Percentiles rank a stretch among this genome's conserved stretches.
Conservation (phyloP, 257 asterid genomes). For the Solanum virginianum region DNA sequence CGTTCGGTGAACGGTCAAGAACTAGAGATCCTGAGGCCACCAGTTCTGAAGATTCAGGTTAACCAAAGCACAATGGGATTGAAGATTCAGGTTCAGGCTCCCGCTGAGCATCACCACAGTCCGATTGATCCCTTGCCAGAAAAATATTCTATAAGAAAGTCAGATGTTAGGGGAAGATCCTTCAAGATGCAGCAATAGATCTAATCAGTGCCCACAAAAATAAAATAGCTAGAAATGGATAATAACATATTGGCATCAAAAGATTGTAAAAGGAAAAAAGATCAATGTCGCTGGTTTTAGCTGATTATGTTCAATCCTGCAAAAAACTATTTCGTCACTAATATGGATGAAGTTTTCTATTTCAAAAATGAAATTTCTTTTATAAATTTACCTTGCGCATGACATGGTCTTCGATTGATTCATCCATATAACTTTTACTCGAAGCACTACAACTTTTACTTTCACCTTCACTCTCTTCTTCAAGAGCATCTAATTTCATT, state of each 20-base stretch:
- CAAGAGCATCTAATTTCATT: constrained; percentile 39
- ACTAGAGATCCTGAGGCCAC: constrained; percentile 21
- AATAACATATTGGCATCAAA: not conserved
- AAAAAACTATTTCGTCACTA: not conserved
- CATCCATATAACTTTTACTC: constrained; percentile 29
- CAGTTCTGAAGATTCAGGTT: constrained; percentile 32
- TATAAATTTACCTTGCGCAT: constrained; percentile 24
- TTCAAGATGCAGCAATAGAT: not conserved
- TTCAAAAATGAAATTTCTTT: not conserved
- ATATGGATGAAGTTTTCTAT: not conserved
- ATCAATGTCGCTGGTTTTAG: not conserved
- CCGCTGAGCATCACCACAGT: constrained; percentile 25
- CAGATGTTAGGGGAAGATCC: not conserved
- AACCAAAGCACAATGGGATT: too few species aligned
- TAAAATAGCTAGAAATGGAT: not conserved
- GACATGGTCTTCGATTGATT: constrained; percentile 30
- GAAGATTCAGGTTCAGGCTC: constrained; percentile 27
- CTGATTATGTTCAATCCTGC: not conserved
- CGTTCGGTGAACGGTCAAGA: constrained; percentile 37
- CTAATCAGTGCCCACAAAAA: not conserved
- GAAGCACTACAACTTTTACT: constrained; percentile 32
- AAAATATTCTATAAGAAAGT: constrained; percentile 39
- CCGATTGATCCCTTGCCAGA: constrained; percentile 34
- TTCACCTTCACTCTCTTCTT: constrained; percentile 72
- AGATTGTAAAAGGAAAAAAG: not conserved